Conservation (phyloP, 495 filamentous ascomycete species). For the Penicillium lagena region DNA sequence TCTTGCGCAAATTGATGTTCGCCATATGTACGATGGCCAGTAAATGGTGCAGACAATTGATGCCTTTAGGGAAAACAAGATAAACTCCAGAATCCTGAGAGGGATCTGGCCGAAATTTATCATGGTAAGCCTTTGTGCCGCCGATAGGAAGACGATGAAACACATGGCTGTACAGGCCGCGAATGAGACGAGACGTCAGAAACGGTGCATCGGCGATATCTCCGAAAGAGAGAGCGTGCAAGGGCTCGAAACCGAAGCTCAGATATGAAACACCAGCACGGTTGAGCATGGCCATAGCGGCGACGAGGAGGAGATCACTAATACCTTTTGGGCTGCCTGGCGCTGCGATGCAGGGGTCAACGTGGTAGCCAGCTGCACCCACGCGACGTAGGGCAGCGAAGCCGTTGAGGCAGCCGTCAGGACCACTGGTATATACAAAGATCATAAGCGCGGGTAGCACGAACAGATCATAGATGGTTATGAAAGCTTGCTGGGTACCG, state of each 20-base stretch:
- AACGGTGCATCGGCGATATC: conserved; percentile 24
- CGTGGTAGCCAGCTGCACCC: conserved; percentile 31
- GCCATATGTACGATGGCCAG: conserved; percentile 35
- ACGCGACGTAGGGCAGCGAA: conserved; percentile 35
- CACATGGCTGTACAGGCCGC: conserved; percentile 19
- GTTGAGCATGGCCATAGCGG: conserved; percentile 30
- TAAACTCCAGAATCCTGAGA: conserved; percentile 23
- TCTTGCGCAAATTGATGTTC: conserved; percentile 26
- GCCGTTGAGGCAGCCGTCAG: conserved; percentile 22
- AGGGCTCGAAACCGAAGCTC: conserved; percentile 35
- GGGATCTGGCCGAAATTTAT: conserved; percentile 34
- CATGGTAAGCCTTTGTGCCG: conserved; percentile 39
- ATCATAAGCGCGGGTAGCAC: conserved; percentile 33
- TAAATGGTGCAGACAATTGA: conserved; percentile 23
- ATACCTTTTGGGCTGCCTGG: conserved; percentile 30
- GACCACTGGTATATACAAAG: conserved; percentile 32
- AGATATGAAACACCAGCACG: conserved; percentile 26
- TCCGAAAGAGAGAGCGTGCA: conserved; percentile 11
- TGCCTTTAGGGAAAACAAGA: conserved; percentile 27
- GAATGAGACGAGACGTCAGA: conserved; percentile 16
- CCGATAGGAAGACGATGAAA: conserved; percentile 26
- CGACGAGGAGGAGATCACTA: conserved; percentile 31
- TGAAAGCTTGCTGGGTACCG: conserved; percentile 27
- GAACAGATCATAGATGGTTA: conserved; percentile 39
- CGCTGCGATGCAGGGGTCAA: conserved; percentile 37